These are phyloP conservation scores for Ganoderma lingzhi DNA, from an alignment of 1,284 basidiomycete species.

Conservation along the genomic window DNA sequence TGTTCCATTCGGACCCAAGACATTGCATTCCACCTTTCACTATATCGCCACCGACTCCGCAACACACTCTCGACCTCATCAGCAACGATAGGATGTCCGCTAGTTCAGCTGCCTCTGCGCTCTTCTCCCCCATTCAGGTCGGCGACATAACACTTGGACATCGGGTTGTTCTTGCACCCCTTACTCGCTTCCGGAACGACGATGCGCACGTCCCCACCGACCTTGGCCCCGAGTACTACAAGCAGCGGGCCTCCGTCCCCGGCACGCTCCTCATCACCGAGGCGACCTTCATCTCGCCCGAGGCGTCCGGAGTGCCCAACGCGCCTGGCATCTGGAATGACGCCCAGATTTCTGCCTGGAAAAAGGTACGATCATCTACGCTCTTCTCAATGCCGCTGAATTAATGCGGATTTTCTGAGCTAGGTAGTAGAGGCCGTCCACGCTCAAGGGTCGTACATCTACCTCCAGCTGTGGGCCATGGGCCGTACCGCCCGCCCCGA, in stretches of 20 bases:
- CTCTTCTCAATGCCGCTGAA: background rate
- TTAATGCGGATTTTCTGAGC: background rate
- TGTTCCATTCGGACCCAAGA: background rate
- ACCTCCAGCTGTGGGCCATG: slow-evolving; percentile 47
- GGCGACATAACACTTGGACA: background rate
- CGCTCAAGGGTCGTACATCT: slow-evolving; percentile 45
- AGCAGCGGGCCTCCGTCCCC: slow-evolving; percentile 50
- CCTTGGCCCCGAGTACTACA: slow-evolving; percentile 53
- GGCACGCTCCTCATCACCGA: slow-evolving; percentile 61
- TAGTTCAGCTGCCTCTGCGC: background rate
- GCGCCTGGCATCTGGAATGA: slow-evolving; percentile 13
- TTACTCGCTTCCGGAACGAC: slow-evolving; percentile 50
- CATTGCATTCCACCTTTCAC: background rate
- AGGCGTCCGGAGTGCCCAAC: slow-evolving; percentile 39
- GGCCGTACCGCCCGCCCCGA: slow-evolving; percentile 25
- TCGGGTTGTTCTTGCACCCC: slow-evolving; percentile 47
- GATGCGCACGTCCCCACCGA: slow-evolving; percentile 37
- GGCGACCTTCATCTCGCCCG: slow-evolving; percentile 50
- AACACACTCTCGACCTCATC: background rate
- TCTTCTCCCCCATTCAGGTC: slow-evolving; percentile 8
- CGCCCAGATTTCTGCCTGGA: slow-evolving; percentile 11
- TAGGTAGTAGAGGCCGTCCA: slow-evolving; percentile 32
- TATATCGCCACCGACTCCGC: background rate
- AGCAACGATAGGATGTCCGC: background rate
- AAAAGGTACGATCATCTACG: background rate